Evolutionary conservation across 1,139 yeast species (phyloP).

Genomic region (Scheffersomyces quercinus): DNA sequence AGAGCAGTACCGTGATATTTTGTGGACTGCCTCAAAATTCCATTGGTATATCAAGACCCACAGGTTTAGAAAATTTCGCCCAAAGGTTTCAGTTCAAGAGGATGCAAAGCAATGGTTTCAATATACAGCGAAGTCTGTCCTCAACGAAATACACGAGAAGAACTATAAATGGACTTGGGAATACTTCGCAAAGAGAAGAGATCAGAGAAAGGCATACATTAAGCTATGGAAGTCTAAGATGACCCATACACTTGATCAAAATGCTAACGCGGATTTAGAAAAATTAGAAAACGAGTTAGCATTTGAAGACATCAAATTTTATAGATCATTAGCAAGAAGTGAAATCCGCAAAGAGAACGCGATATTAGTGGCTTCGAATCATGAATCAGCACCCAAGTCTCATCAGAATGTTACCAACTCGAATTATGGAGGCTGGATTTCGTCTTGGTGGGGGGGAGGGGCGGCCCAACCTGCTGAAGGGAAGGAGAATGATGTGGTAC

Average conservation of each 20-base stretch:
- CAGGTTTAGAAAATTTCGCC: conserved; percentile 72
- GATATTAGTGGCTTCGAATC: conserved; percentile 6
- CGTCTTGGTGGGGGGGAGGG: conserved; percentile 22
- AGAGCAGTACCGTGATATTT: conserved; percentile 77
- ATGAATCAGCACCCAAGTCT: background rate
- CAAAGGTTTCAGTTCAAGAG: conserved; percentile 57
- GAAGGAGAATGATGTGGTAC: conserved; percentile 8
- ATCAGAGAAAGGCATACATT: conserved; percentile 71
- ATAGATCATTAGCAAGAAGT: conserved; percentile 74
- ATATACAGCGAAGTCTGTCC: conserved; percentile 74
- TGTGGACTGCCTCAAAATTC: conserved; percentile 80
- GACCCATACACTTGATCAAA: conserved; percentile 31
- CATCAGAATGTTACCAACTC: background rate
- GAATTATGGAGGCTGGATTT: conserved; percentile 24
- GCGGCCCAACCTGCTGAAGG: conserved; percentile 2
- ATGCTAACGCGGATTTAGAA: conserved; percentile 42
- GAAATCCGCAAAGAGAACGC: conserved; percentile 60
- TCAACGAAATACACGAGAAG: conserved; percentile 77
- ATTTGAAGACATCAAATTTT: conserved; percentile 81
- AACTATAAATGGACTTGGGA: conserved; percentile 91
- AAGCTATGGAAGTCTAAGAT: conserved; percentile 61
- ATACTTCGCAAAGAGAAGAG: conserved; percentile 67
- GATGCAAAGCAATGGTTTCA: conserved; percentile 81
- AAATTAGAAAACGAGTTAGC: conserved; percentile 59
- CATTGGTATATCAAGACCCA: conserved; percentile 78